Percentiles rank a stretch among this genome's conserved stretches.
Conservation (phyloP, 2,329 filamentous ascomycete species). For the Colletotrichum sp. region DNA sequence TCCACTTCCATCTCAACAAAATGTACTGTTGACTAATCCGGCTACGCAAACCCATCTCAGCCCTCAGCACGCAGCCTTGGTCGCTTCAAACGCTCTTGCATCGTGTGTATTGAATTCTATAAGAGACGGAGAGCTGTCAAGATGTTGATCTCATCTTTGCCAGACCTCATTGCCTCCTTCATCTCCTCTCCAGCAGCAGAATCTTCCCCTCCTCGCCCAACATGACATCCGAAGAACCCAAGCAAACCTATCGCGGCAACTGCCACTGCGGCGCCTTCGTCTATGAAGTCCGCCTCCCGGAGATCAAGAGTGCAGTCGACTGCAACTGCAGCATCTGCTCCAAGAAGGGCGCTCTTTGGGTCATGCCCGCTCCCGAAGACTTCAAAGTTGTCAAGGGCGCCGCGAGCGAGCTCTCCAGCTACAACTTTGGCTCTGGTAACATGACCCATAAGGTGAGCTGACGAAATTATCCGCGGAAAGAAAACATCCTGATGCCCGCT, state of each 20-base stretch:
- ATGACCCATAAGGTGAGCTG: slow-evolving; percentile 46
- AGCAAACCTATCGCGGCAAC: slow-evolving; percentile 56
- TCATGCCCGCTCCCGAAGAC: slow-evolving; percentile 31
- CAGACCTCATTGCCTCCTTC: not conserved
- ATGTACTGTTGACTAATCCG: not conserved
- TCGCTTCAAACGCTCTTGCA: not conserved
- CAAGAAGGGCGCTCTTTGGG: slow-evolving; percentile 51
- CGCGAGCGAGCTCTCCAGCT: slow-evolving; percentile 43
- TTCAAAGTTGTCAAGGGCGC: slow-evolving; percentile 54
- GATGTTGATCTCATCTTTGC: not conserved
- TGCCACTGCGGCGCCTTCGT: slow-evolving; percentile 62
- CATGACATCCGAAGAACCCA: not conserved
- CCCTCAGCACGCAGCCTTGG: not conserved
- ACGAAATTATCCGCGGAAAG: not conserved
- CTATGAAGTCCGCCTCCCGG: slow-evolving; percentile 56
- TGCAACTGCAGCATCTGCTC: slow-evolving; percentile 74
- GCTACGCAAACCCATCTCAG: not conserved
- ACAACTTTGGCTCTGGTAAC: slow-evolving; percentile 44
- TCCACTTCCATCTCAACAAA: slow-evolving; percentile 5
- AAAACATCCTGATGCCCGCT: not conserved
- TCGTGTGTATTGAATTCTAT: not conserved
- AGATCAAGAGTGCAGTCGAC: slow-evolving; percentile 58
- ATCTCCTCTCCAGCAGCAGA: not conserved
- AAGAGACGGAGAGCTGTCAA: not conserved
- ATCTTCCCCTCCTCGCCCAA: not conserved